Percentiles rank a stretch among this genome's conserved stretches.
Conservation (phyloP, 257 asterid genomes). For the Phtheirospermum japonicum region DNA sequence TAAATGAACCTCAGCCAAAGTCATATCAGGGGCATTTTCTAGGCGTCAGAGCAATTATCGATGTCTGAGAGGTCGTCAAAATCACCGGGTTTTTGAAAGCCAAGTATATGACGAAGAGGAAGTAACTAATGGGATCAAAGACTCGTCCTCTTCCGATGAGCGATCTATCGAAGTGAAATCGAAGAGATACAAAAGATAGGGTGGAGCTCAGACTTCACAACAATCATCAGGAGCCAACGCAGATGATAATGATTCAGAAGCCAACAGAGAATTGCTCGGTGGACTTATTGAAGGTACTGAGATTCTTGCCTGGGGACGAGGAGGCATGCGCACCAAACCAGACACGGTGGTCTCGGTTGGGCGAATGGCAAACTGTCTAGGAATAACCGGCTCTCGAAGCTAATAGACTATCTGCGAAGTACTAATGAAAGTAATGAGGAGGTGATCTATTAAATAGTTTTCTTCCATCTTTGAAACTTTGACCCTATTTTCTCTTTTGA, state of each 20-base stretch:
- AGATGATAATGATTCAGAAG: constrained; percentile 67
- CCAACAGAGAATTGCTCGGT: constrained; percentile 52
- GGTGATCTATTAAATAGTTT: constrained; percentile 24
- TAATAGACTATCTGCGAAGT: constrained; percentile 60
- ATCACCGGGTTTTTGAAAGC: constrained; percentile 50
- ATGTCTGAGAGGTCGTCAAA: constrained; percentile 64
- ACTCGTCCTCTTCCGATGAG: constrained; percentile 84
- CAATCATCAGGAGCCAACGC: constrained; percentile 57
- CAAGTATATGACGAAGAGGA: constrained; percentile 84
- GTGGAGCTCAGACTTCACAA: constrained; percentile 56
- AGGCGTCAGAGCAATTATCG: constrained; percentile 68
- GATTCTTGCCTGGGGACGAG: constrained; percentile 89
- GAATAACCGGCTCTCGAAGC: constrained; percentile 61
- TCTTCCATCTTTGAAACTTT: constrained; percentile 2
- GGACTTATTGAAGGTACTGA: constrained; percentile 61
- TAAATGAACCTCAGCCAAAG: constrained; percentile 50
- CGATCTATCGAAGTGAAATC: constrained; percentile 63
- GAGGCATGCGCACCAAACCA: constrained; percentile 75
- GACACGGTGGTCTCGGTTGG: constrained; percentile 63
- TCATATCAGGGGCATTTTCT: constrained; percentile 47
- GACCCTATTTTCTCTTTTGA: too few relatives aligned
- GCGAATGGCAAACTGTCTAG: constrained; percentile 51
- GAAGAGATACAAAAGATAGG: constrained; percentile 66
- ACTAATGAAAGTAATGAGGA: constrained; percentile 57
- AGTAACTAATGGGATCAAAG: constrained; percentile 73